Evolutionary conservation across 495 filamentous ascomycete genomes (phyloP).

Genomic region (Lineolata rhizophorae): DNA sequence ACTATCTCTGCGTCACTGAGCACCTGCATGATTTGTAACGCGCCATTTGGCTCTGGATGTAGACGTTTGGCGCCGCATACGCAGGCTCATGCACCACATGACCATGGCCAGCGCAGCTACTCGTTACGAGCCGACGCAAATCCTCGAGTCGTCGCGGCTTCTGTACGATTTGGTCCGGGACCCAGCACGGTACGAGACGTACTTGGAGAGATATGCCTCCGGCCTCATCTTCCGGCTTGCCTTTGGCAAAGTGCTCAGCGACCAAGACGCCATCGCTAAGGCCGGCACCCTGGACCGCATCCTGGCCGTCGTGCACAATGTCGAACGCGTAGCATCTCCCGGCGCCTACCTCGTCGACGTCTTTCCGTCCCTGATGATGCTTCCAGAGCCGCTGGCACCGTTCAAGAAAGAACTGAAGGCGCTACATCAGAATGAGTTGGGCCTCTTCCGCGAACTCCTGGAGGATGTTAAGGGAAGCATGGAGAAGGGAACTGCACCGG

Average conservation of each 20-base stretch:
- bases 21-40: too few species aligned
- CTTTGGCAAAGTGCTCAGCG: conserved; percentile 17
- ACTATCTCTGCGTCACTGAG: too few species aligned
- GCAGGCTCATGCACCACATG: conserved; percentile 14
- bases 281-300: conserved; percentile 13
- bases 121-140: conserved; percentile 11
- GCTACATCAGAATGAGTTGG: conserved; percentile 14
- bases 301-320: conserved; percentile 10
- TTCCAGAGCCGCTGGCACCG: conserved; percentile 15
- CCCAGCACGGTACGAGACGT: conserved; percentile 14
- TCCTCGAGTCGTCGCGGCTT: conserved; percentile 24
- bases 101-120: conserved; percentile 12
- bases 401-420: conserved; percentile 15
- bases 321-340: conserved; percentile 15
- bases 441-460: conserved; percentile 13
- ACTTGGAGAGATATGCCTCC: conserved; percentile 17
- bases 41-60: too few species aligned
- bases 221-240: conserved; percentile 17
- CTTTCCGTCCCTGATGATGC: conserved; percentile 14
- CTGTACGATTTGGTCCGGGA: conserved; percentile 12
- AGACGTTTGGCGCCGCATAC: conserved; percentile 8
- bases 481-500: conserved; percentile 12
- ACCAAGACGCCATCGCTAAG: too few species aligned
- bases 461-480: conserved; percentile 14
- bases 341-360: conserved; percentile 18